These are phyloP conservation scores for Naumovozyma dairenensis DNA, from an alignment of 805 yeast species.

Conservation along the genomic window DNA sequence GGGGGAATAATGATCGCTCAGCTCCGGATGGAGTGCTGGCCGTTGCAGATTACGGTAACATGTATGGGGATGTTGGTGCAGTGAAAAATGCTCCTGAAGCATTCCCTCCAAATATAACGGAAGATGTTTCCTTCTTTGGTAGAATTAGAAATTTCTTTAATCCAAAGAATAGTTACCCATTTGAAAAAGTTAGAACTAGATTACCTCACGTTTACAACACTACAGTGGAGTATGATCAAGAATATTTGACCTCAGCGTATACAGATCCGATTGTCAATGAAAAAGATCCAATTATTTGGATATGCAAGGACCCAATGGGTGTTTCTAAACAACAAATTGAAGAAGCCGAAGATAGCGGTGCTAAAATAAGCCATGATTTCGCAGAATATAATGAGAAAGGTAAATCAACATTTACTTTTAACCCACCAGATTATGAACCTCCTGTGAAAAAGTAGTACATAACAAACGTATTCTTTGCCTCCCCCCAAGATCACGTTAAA, in stretches of 20 bases:
- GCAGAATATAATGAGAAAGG: constrained; percentile 54
- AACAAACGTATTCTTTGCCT: neutral
- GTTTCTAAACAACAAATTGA: constrained; percentile 49
- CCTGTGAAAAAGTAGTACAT: constrained; percentile 12
- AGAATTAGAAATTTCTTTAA: constrained; percentile 33
- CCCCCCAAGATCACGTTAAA: too few relatives aligned
- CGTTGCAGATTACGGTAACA: constrained; percentile 19
- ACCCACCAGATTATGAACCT: constrained; percentile 59
- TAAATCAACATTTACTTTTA: constrained; percentile 41
- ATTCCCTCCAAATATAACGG: constrained; percentile 18
- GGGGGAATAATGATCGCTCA: neutral
- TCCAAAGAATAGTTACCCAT: constrained; percentile 38
- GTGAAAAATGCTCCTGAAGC: constrained; percentile 15
- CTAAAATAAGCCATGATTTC: constrained; percentile 46
- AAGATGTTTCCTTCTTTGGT: constrained; percentile 9
- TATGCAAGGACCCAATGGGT: constrained; percentile 60
- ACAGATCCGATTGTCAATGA: constrained; percentile 24
- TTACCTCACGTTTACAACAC: constrained; percentile 30
- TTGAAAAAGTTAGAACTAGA: constrained; percentile 34
- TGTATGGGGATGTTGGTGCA: constrained; percentile 18
- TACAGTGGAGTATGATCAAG: constrained; percentile 25
- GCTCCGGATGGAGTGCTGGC: neutral
- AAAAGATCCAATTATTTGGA: constrained; percentile 52
- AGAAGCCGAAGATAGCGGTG: constrained; percentile 42
- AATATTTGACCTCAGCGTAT: constrained; percentile 26